These are phyloP conservation scores for Arxiozyma heterogenica DNA, from an alignment of 1,139 yeast species.

Conservation along the genomic window DNA sequence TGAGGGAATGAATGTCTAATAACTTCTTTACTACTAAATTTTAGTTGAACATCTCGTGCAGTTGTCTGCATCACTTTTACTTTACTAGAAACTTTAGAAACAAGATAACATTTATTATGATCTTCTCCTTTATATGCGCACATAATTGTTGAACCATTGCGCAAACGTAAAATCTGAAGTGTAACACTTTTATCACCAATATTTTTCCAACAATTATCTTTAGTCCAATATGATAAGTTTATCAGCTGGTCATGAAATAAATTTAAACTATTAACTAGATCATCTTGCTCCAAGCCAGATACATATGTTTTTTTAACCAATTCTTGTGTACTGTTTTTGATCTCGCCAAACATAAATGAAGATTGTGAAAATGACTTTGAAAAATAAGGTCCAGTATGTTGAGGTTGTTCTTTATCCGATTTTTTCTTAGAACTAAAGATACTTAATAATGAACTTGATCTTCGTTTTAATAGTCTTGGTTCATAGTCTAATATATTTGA, in stretches of 20 bases:
- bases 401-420: constrained; percentile 4
- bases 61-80: constrained; percentile 27
- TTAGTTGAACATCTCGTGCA: constrained; percentile 29
- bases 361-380: background rate
- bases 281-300: background rate
- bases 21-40: constrained; percentile 15
- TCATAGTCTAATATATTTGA: constrained; percentile 12
- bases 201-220: constrained; percentile 17
- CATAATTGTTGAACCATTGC: constrained; percentile 84
- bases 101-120: constrained; percentile 10
- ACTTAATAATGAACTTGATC: constrained; percentile 21
- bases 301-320: background rate
- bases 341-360: background rate
- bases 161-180: constrained; percentile 45
- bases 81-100: constrained; percentile 14
- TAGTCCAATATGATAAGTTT: constrained; percentile 20
- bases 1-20: constrained; percentile 7
- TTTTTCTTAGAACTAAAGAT: constrained; percentile 18
- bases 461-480: constrained; percentile 13
- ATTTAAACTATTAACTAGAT: background rate
- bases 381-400: background rate
- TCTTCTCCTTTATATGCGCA: constrained; percentile 62
- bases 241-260: constrained; percentile 12
- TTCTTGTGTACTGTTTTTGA: background rate
- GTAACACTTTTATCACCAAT: constrained; percentile 6